Conservation (phyloP, 257 asterid species). For the Galeopsis tetrahit region DNA sequence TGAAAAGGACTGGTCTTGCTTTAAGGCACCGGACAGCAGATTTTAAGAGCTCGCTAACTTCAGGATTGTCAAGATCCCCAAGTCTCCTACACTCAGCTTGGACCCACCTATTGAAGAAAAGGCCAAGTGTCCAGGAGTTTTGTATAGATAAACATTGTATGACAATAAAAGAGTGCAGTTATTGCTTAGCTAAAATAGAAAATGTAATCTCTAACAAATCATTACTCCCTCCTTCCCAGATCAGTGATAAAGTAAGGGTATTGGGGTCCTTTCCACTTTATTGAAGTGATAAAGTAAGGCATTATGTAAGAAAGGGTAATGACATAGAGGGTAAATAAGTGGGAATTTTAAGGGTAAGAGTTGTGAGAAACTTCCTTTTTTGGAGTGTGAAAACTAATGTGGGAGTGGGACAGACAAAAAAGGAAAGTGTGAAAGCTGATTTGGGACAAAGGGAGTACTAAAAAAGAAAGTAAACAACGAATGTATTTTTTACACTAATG, state of each 20-base stretch:
- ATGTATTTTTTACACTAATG: neutral
- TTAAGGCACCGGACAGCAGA: conserved; percentile 91
- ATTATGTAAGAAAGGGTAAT: no score
- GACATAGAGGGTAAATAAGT: no score
- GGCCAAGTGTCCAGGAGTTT: conserved; percentile 24
- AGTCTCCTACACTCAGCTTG: conserved; percentile 94
- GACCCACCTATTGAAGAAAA: conserved; percentile 75
- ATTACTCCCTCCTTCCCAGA: neutral
- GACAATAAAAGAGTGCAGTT: neutral
- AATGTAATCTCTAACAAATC: conserved; percentile 9
- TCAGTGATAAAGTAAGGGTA: no score
- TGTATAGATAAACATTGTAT: neutral
- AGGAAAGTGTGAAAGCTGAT: no score
- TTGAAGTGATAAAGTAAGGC: no score
- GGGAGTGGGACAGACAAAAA: no score
- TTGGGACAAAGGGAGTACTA: no score
- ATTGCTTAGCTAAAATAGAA: neutral
- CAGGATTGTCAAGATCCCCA: conserved; percentile 95
- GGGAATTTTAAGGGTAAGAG: no score
- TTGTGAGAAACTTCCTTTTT: no score
- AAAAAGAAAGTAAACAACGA: neutral
- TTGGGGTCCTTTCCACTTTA: no score
- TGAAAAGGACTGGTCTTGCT: conserved; percentile 95
- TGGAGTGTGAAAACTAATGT: no score
- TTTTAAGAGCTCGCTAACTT: conserved; percentile 87